Conservation (phyloP, 2,329 filamentous ascomycete species). For the Akanthomyces dipterigenus region DNA sequence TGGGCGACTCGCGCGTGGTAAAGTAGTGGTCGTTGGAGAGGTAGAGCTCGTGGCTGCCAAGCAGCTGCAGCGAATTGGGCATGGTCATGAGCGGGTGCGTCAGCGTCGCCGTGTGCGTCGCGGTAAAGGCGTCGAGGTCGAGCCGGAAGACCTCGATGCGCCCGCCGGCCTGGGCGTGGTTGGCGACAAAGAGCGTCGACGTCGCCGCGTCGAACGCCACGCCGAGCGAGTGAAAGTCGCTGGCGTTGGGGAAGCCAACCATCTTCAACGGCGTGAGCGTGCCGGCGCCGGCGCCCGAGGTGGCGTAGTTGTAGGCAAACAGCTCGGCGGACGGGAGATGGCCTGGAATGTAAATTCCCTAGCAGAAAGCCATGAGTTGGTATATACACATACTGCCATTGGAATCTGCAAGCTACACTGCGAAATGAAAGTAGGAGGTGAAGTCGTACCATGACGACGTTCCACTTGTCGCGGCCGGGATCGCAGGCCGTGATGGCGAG, state of each 20-base stretch:
- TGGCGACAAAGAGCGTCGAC: conserved; percentile 30
- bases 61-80: conserved; percentile 32
- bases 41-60: conserved; percentile 30
- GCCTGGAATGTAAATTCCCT: conserved; percentile 22
- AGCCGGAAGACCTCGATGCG: conserved; percentile 34
- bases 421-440: no score
- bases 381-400: no score
- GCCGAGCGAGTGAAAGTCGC: conserved; percentile 34
- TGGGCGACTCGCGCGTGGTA: conserved; percentile 16
- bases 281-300: conserved; percentile 13
- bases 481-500: conserved; percentile 33
- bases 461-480: conserved; percentile 32
- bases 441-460: conserved; percentile 38
- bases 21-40: conserved; percentile 37
- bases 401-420: no score
- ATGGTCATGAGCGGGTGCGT: conserved; percentile 30
- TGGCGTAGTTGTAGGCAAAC: conserved; percentile 32
- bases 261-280: conserved; percentile 20
- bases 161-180: conserved; percentile 28
- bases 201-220: conserved; percentile 30
- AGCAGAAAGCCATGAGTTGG: not conserved
- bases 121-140: conserved; percentile 24
- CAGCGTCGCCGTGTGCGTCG: conserved; percentile 30
- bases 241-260: conserved; percentile 16
- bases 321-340: conserved; percentile 22